phyloP scores from a whole-genome alignment of 805 yeast species.

The Wickerhamiella occidentalis region DNA sequence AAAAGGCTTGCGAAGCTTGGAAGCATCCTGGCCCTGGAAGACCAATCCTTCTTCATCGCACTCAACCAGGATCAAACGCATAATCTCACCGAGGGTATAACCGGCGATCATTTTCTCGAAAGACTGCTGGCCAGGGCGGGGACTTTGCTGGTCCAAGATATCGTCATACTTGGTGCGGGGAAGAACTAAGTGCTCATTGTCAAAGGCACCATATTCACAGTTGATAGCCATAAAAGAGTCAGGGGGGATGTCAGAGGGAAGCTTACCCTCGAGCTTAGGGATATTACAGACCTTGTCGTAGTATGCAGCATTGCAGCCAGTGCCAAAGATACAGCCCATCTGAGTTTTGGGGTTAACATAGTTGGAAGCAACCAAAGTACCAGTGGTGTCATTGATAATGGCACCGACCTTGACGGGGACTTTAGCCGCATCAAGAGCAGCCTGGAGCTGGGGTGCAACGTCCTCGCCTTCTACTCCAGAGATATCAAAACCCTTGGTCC shows the following conservation, averaged over 20 bases:
- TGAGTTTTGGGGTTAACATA: conserved; percentile 79
- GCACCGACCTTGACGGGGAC: conserved; percentile 84
- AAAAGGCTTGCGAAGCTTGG: conserved; percentile 50
- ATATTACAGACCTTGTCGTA: conserved; percentile 62
- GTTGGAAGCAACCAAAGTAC: conserved; percentile 90
- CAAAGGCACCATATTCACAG: conserved; percentile 97
- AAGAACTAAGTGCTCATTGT: conserved; percentile 68
- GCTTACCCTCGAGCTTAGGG: conserved; percentile 67
- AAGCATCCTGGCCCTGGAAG: conserved; percentile 57
- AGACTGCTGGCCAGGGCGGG: conserved; percentile 92
- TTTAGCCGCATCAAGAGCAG: conserved; percentile 47
- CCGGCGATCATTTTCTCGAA: conserved; percentile 98
- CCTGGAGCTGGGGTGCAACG: conserved; percentile 83
- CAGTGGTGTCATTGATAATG: conserved; percentile 91
- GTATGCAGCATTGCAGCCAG: conserved; percentile 96
- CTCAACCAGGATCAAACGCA: conserved; percentile 70
- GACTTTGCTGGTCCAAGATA: conserved; percentile 69
- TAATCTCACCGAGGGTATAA: conserved; percentile 84
- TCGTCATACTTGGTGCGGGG: conserved; percentile 88
- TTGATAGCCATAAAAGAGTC: conserved; percentile 85
- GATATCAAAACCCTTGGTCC: conserved; percentile 97
- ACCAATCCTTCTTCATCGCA: conserved; percentile 50
- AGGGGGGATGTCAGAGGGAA: conserved; percentile 48
- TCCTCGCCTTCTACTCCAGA: conserved; percentile 87
- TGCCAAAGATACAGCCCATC: conserved; percentile 94